phyloP scores from a whole-genome alignment of 2,329 filamentous ascomycete species.

The Diaporthe citri region DNA sequence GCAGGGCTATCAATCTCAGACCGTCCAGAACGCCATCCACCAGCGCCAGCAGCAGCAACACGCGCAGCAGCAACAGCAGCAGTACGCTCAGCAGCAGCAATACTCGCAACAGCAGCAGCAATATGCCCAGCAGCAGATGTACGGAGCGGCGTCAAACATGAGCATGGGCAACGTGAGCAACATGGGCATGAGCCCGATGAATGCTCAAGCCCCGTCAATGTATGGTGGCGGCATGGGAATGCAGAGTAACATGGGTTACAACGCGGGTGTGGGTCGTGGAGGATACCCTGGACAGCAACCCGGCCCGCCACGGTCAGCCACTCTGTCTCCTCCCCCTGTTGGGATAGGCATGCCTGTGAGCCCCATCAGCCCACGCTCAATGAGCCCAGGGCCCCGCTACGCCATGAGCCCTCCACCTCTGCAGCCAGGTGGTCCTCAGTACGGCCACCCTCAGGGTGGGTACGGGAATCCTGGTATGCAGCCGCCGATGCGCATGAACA shows the following conservation, averaged over 20 bases:
- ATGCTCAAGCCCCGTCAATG: slow-evolving; percentile 45
- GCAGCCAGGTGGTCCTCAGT: slow-evolving; percentile 34
- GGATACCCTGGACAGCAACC: slow-evolving; percentile 30
- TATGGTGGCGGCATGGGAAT: slow-evolving; percentile 44
- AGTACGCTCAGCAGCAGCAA: slow-evolving; percentile 49
- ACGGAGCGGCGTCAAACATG: slow-evolving; percentile 47
- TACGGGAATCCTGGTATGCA: slow-evolving; percentile 34
- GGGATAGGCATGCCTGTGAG: slow-evolving; percentile 36
- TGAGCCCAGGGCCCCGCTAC: slow-evolving; percentile 38
- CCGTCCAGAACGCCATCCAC: slow-evolving; percentile 79
- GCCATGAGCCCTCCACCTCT: slow-evolving; percentile 39
- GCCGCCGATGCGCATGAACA: slow-evolving; percentile 36
- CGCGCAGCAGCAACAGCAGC: slow-evolving; percentile 52
- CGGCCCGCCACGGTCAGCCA: slow-evolving; percentile 37
- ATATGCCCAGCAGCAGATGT: slow-evolving; percentile 48
- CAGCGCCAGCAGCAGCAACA: slow-evolving; percentile 67
- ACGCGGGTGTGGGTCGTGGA: slow-evolving; percentile 43
- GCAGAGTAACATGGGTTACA: slow-evolving; percentile 37
- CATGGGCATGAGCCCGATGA: slow-evolving; percentile 44
- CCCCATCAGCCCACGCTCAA: slow-evolving; percentile 34
- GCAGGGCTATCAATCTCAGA: slow-evolving; percentile 75
- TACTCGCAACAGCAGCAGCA: slow-evolving; percentile 49
- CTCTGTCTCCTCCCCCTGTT: slow-evolving; percentile 38
- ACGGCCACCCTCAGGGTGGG: slow-evolving; percentile 27
- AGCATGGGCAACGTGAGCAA: slow-evolving; percentile 49